Evolutionary conservation across 208 protist genomes (phyloP).

Genomic region (Wallacemonas sp.): DNA sequence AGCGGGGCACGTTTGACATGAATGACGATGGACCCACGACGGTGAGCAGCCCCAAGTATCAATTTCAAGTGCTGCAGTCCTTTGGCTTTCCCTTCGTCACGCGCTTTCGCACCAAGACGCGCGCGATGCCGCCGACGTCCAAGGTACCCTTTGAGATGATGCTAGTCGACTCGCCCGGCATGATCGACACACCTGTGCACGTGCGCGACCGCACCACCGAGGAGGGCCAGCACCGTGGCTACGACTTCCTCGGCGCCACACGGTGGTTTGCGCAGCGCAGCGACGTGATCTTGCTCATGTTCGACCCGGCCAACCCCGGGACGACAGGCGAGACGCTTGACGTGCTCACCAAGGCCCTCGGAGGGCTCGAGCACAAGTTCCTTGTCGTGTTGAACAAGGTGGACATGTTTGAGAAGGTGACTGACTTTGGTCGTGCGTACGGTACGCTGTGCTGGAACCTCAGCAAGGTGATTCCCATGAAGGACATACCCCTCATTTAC

Average conservation of each 20-base stretch:
- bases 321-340: conserved; percentile 92
- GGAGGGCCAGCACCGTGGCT: conserved; percentile 68
- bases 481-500: conserved; percentile 92
- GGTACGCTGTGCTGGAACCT: conserved; percentile 93
- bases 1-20: conserved; percentile 47
- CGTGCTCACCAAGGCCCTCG: conserved; percentile 84
- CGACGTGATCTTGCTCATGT: conserved; percentile 91
- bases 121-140: conserved; percentile 35
- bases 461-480: conserved; percentile 85
- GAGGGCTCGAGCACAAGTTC: conserved; percentile 88
- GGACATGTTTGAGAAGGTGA: conserved; percentile 77
- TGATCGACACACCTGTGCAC: conserved; percentile 87
- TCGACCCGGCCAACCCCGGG: conserved; percentile 86
- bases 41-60: conserved; percentile 67
- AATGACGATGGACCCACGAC: conserved; percentile 78
- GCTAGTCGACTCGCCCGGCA: conserved; percentile 90
- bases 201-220: conserved; percentile 24
- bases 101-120: conserved; percentile 79
- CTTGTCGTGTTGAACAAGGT: conserved; percentile 90
- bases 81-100: conserved; percentile 80
- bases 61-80: conserved; percentile 67
- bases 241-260: conserved; percentile 84
- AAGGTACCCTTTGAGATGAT: conserved; percentile 62
- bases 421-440: conserved; percentile 89
- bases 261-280: conserved; percentile 88